Evolutionary conservation across 768 basidiomycete genomes (phyloP), one percentile per base, ranked within the genome.

Genomic region (Macrolepiota dolichaula): DNA sequence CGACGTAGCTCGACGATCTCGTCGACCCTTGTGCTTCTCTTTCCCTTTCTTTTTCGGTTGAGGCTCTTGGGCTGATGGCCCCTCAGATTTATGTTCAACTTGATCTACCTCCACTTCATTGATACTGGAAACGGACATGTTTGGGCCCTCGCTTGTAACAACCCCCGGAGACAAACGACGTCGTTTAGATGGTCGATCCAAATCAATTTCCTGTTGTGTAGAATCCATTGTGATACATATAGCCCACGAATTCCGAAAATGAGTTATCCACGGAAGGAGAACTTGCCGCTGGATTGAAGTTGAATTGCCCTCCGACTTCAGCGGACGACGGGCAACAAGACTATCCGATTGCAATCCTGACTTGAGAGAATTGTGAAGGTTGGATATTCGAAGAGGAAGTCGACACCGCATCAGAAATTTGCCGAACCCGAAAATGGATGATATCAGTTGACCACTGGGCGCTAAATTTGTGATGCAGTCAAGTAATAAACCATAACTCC

Each of bases 1-100:
- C 38, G 79, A 76, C 56, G 77, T 71, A n/a, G 77, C 76, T 24
- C 77, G 75, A 53, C 82, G 77, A 32, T 78, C 75, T 9, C 79
- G 79, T 4, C 78, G 75, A 24, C 79, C 78, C 75, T 29, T 64
- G 59, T 55, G 76, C 38, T 52, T 58, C n/a, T 44, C 36, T 17
- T 49, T 51, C 68, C 53, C 71, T 70, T 65, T 77, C 79, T 46
- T 72, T 75, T 51, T 77, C 77, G 44, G 70, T 71, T 62, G 70
- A 64, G 50, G 36, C 57, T 55, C 36, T 53, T 64, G 24, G 24
- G 58, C 24, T n/a, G 60, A 22, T n/a, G 35, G 24, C n/a, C 17
- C 46, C 12, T 25, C 44, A 12, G 17, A 32, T 35, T 27, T 38
- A 2, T 40, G 25, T 5, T 53, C 36, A 3, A 25, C 25, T 2